Evolutionary conservation across 129 eudicot species (phyloP), one percentile per base, ranked within the genome.

Genomic region (Flaveria brownii): DNA sequence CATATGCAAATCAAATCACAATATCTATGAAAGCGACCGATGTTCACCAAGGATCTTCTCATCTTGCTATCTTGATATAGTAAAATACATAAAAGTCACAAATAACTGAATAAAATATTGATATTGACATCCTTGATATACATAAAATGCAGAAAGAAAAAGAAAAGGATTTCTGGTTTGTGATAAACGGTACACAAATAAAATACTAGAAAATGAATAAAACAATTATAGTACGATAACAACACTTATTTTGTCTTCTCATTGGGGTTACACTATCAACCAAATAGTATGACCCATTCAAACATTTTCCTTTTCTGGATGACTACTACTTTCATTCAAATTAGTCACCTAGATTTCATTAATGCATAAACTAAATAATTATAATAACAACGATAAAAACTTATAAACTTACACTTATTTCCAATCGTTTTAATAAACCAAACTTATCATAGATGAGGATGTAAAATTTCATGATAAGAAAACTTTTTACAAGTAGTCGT

Each of bases 401-500:
- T 45, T 45, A 45, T 10, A 45, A 45, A 45, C 49, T 45, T 9
- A 45, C 3, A 45, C 17, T 49, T 14, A 5, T 49, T 49, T 49
- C 54, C n/a, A 49, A 12, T 49, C 5, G 4, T 12, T 14, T 45
- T 45, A 9, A 45, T n/a, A 6, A 5, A 17, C 28, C 13, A 20
- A 18, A 16, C 23, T 4, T 17, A 54, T 6, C 22, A 54, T 54
- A 54, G 25, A 56, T 56, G 62, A 56, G 8, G 0, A 56, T 56
- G 62, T 20, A 14, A 56, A 17, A 7, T 6, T 56, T 20, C 1
- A 18, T 56, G 28, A n/a, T 52, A 18, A 56, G 26, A 56, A 17
- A 8, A 56, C 62, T 56, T 56, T 60, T 28, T 63, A 36, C 69
- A 63, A 28, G 16, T 62, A 28, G 69, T 63, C 69, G 6, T 33